These are phyloP conservation scores for Aplosporella prunicola DNA, from an alignment of 2,329 filamentous ascomycete species.

Conservation along the genomic window DNA sequence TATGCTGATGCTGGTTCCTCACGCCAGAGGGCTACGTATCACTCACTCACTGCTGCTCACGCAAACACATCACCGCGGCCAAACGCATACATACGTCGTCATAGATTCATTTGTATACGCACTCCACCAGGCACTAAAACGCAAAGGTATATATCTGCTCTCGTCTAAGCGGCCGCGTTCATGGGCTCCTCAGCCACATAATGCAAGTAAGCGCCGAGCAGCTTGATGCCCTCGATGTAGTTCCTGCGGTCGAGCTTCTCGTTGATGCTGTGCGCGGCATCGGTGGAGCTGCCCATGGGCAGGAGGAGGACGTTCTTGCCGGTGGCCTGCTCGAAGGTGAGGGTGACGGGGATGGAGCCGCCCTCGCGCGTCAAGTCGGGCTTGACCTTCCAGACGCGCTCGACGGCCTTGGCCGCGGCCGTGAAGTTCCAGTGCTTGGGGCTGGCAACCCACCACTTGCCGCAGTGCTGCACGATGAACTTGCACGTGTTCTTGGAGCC, in stretches of 20 bases:
- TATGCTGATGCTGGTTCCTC: no score
- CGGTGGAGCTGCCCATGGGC: constrained; percentile 95
- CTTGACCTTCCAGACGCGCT: constrained; percentile 86
- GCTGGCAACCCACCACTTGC: constrained; percentile 98
- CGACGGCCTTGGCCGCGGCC: constrained; percentile 88
- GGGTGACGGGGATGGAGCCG: constrained; percentile 90
- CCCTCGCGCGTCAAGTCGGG: constrained; percentile 95
- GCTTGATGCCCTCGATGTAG: constrained; percentile 96
- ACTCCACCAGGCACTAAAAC: no score
- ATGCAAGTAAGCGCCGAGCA: constrained; percentile 89
- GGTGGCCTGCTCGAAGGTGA: constrained; percentile 95
- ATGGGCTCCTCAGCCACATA: constrained; percentile 87
- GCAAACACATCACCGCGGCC: no score
- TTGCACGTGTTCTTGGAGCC: constrained; percentile 86
- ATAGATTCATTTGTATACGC: no score
- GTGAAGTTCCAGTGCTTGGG: constrained; percentile 99
- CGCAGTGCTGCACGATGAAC: constrained; percentile 73
- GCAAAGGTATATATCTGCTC: no score
- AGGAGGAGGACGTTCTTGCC: constrained; percentile 94
- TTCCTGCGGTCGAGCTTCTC: constrained; percentile 96
- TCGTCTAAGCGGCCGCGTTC: no score
- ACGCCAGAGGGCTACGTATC: no score
- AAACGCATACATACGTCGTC: no score
- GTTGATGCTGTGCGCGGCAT: constrained; percentile 95
- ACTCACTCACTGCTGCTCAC: no score